These are phyloP conservation scores for Plenodomus tracheiphilus DNA, from an alignment of 2,329 filamentous ascomycete genomes.

Conservation along the genomic window DNA sequence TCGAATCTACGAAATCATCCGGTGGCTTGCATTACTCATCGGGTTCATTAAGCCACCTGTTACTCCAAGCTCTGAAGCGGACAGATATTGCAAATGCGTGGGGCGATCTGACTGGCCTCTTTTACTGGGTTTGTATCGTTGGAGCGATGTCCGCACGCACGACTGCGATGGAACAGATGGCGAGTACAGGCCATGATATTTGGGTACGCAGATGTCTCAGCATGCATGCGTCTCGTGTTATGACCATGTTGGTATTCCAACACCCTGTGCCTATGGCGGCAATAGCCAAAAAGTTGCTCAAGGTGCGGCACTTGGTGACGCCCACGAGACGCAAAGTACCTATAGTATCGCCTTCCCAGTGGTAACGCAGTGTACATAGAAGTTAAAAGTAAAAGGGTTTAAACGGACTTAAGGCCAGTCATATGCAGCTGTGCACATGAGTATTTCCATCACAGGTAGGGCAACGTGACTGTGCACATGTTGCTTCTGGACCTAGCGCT, in stretches of 20 bases:
- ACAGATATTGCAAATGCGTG: constrained; percentile 33
- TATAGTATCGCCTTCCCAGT: not conserved
- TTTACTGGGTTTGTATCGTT: constrained; percentile 40
- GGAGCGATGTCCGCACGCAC: constrained; percentile 36
- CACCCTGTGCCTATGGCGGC: constrained; percentile 23
- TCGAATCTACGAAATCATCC: not conserved
- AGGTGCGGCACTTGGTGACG: constrained; percentile 22
- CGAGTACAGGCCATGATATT: constrained; percentile 9
- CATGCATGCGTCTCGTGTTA: constrained; percentile 31
- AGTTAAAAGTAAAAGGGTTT: too few relatives aligned
- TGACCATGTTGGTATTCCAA: constrained; percentile 31
- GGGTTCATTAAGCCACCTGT: constrained; percentile 12
- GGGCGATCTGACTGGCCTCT: constrained; percentile 38
- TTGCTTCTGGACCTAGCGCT: too few relatives aligned
- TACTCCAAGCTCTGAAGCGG: constrained; percentile 27
- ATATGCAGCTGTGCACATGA: too few relatives aligned
- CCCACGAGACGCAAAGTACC: not conserved
- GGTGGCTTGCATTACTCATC: constrained; percentile 1
- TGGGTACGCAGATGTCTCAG: constrained; percentile 34
- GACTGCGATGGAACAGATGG: constrained; percentile 9
- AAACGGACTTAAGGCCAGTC: too few relatives aligned
- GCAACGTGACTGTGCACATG: too few relatives aligned
- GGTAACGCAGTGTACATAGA: too few relatives aligned
- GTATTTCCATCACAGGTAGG: too few relatives aligned
- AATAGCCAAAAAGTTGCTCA: constrained; percentile 20